Conservation (phyloP, 176 grass and related monocot species). For the Poa annua region DNA sequence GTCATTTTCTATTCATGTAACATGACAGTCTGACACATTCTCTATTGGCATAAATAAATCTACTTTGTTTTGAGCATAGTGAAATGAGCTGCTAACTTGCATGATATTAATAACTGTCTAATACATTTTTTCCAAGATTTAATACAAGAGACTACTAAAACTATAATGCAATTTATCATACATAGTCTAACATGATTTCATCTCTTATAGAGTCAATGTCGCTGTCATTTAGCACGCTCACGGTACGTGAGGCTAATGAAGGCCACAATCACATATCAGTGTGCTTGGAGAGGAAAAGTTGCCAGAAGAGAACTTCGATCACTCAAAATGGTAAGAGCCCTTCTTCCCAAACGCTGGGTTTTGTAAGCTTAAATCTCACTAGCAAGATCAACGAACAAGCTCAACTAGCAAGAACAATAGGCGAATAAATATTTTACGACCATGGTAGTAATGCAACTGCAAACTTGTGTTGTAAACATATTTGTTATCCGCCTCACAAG, state of each 20-base stretch:
- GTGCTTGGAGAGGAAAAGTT: slow-evolving; percentile 78
- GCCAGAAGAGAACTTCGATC: slow-evolving; percentile 81
- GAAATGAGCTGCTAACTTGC: slow-evolving; percentile 3
- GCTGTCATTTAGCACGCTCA: slow-evolving; percentile 57
- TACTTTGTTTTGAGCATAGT: slow-evolving; percentile 9
- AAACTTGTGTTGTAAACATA: neutral
- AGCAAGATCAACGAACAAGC: neutral
- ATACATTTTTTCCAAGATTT: slow-evolving; percentile 17
- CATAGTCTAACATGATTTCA: neutral
- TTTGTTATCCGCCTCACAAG: neutral
- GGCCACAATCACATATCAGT: slow-evolving; percentile 65
- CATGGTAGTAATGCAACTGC: neutral
- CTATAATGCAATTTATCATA: neutral
- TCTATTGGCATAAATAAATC: neutral
- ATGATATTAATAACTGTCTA: neutral
- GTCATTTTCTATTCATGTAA: neutral
- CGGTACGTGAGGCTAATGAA: slow-evolving; percentile 60
- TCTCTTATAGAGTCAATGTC: slow-evolving; percentile 67
- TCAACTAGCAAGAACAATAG: neutral
- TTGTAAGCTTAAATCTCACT: neutral
- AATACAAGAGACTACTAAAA: neutral
- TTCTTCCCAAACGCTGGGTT: neutral
- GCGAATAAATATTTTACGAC: neutral
- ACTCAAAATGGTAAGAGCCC: slow-evolving; percentile 77
- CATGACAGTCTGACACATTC: neutral